These are phyloP conservation scores for Termitomyces sp. DNA, from an alignment of 768 basidiomycete species.

Conservation along the genomic window DNA sequence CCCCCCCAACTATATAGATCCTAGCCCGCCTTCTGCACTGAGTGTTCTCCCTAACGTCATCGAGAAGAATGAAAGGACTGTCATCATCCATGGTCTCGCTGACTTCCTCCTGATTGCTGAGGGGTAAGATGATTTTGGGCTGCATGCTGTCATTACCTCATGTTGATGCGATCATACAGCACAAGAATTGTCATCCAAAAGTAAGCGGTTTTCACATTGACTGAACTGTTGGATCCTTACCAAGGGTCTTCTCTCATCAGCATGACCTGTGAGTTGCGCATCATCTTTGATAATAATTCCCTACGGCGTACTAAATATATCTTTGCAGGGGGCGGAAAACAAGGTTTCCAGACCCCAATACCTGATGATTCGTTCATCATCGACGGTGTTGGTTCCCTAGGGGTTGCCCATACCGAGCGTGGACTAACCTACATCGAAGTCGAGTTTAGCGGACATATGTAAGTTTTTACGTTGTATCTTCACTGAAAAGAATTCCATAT, in stretches of 20 bases:
- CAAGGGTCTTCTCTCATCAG: too few species aligned
- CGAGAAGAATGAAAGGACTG: conserved; percentile 64
- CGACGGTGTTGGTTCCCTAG: conserved; percentile 66
- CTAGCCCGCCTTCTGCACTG: conserved; percentile 57
- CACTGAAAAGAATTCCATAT: background rate
- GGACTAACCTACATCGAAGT: conserved; percentile 68
- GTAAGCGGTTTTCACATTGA: conserved; percentile 29
- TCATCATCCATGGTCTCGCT: conserved; percentile 70
- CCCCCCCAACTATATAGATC: conserved; percentile 55
- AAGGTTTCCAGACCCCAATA: conserved; percentile 75
- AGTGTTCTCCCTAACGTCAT: conserved; percentile 72
- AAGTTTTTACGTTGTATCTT: conserved; percentile 8
- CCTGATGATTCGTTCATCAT: conserved; percentile 63
- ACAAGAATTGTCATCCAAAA: conserved; percentile 64
- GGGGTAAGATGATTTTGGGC: conserved; percentile 63
- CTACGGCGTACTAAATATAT: background rate
- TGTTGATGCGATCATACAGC: conserved; percentile 21
- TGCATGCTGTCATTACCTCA: too few species aligned
- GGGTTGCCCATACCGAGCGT: conserved; percentile 63
- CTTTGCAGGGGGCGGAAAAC: conserved; percentile 52
- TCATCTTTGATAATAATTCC: background rate
- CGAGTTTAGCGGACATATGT: conserved; percentile 71
- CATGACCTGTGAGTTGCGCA: conserved; percentile 37
- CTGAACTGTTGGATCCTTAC: too few species aligned
- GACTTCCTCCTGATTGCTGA: conserved; percentile 75